phyloP scores from a whole-genome alignment of 2,329 filamentous ascomycete genomes.

The Thyridium curvatum region DNA sequence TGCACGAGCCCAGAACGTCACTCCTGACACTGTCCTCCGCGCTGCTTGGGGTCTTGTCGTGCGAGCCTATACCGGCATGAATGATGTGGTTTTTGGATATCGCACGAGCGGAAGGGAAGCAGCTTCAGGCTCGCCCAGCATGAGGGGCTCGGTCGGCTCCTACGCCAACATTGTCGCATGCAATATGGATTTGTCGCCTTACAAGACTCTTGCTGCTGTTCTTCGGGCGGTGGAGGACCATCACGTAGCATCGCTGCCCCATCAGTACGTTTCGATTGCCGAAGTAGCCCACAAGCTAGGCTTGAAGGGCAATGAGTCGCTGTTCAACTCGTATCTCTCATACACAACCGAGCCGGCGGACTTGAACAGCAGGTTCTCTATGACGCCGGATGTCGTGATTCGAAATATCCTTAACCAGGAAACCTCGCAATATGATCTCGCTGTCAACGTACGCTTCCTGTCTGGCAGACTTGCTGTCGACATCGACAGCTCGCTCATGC shows the following conservation, averaged over 20 bases:
- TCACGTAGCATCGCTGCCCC: conserved; percentile 20
- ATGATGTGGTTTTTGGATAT: conserved; percentile 50
- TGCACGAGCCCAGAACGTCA: conserved; percentile 30
- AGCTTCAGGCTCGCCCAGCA: conserved; percentile 24
- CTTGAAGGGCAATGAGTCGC: conserved; percentile 26
- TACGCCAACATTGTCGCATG: conserved; percentile 35
- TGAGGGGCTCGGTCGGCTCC: conserved; percentile 37
- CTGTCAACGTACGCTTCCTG: conserved; percentile 35
- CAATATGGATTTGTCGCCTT: conserved; percentile 21
- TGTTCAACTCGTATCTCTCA: conserved; percentile 47
- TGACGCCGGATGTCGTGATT: conserved; percentile 18
- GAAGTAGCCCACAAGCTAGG: conserved; percentile 40
- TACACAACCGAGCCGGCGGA: conserved; percentile 34
- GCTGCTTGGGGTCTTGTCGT: conserved; percentile 56
- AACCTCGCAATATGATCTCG: conserved; percentile 39
- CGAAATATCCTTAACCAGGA: conserved; percentile 31
- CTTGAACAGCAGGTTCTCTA: conserved; percentile 24
- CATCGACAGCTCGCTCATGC: conserved; percentile 34
- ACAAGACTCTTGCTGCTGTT: conserved; percentile 22
- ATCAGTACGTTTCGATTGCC: conserved; percentile 38
- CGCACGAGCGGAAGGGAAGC: conserved; percentile 38
- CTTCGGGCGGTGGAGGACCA: conserved; percentile 25
- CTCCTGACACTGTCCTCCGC: conserved; percentile 43
- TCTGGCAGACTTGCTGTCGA: conserved; percentile 34
- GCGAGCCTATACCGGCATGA: conserved; percentile 44